phyloP scores from a whole-genome alignment of 2,329 filamentous ascomycete genomes.

The Phyllosticta citriasiana region DNA sequence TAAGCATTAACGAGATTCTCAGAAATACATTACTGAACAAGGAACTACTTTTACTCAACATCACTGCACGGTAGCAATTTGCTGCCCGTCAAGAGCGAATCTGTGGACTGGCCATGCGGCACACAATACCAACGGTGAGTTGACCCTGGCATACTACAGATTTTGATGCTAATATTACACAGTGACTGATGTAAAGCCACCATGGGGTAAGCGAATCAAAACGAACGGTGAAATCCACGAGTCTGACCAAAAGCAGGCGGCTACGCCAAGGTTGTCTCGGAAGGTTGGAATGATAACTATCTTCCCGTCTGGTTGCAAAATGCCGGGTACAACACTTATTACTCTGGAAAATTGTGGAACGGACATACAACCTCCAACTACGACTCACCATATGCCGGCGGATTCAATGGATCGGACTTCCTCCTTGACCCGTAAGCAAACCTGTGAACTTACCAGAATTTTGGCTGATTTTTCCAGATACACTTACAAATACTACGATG shows the following conservation, averaged over 20 bases:
- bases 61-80: constrained; percentile 56
- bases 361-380: constrained; percentile 53
- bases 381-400: constrained; percentile 44
- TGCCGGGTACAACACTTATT: constrained; percentile 61
- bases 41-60: constrained; percentile 53
- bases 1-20: neutral
- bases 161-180: neutral
- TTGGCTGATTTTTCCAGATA: constrained; percentile 20
- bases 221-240: no score
- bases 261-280: constrained; percentile 55
- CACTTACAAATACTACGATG: constrained; percentile 60
- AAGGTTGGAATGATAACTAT: constrained; percentile 58
- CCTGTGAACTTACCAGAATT: neutral
- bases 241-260: constrained; percentile 24
- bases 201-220: constrained; percentile 29
- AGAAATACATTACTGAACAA: constrained; percentile 44
- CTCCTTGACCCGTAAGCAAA: constrained; percentile 47
- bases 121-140: constrained; percentile 54
- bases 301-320: constrained; percentile 62
- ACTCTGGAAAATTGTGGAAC: constrained; percentile 65
- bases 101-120: constrained; percentile 56
- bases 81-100: constrained; percentile 57
- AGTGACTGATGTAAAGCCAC: constrained; percentile 47
- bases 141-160: neutral
- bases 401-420: constrained; percentile 47